These are phyloP conservation scores for Eucalyptus marginata DNA, from an alignment of 345 rosid species.

Conservation along the genomic window DNA sequence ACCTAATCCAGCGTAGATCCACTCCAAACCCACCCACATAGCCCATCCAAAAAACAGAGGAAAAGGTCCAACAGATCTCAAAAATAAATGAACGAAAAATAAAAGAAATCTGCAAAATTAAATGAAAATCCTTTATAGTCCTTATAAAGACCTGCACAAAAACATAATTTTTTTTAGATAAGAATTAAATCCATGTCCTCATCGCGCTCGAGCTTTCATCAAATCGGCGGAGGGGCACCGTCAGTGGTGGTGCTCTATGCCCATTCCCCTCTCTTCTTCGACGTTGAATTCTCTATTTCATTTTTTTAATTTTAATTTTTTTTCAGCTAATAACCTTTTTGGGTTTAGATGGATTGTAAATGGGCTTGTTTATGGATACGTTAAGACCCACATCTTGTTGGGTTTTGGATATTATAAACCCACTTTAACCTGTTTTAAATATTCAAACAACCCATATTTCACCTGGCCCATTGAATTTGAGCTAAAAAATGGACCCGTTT, in stretches of 20 bases:
- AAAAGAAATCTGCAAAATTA: not conserved
- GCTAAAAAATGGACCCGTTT: not conserved
- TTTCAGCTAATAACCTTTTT: not conserved
- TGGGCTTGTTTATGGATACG: not conserved
- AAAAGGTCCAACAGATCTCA: not conserved
- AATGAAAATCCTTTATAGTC: not conserved
- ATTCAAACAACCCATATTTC: not conserved
- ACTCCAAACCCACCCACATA: not conserved
- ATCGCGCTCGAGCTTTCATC: not conserved
- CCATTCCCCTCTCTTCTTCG: not conserved
- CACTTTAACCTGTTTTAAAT: not conserved
- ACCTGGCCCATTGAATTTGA: not conserved
- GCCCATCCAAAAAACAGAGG: not conserved
- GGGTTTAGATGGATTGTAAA: not conserved
- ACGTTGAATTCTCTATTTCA: not conserved
- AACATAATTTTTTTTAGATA: not conserved
- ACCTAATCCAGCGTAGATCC: not conserved
- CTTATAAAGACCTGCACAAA: not conserved
- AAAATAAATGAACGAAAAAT: not conserved
- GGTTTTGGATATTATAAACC: not conserved
- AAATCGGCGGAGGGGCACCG: not conserved
- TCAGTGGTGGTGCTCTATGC: not conserved
- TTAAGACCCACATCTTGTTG: not conserved
- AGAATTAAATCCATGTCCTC: not conserved
- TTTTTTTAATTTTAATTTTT: not conserved